These are phyloP conservation scores for Fragosphaeria purpurea DNA, from an alignment of 2,329 filamentous ascomycete species.

Conservation along the genomic window DNA sequence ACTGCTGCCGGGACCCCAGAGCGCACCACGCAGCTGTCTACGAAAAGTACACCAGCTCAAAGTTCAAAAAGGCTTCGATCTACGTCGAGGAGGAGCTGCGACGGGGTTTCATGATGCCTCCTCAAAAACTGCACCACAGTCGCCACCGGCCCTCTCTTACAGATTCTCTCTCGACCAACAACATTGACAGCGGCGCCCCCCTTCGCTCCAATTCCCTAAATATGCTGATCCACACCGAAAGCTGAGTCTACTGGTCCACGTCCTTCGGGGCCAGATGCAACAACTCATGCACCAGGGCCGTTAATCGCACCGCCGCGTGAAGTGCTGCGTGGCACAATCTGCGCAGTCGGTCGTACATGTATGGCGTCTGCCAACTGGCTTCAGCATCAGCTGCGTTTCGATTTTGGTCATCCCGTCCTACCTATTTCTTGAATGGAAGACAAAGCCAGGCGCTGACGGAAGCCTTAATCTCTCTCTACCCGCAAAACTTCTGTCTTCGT, in stretches of 20 bases:
- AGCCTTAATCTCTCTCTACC: too few relatives aligned
- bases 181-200: neutral
- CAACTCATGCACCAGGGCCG: too few relatives aligned
- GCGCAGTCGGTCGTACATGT: too few relatives aligned
- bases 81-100: conserved; percentile 69
- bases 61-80: conserved; percentile 74
- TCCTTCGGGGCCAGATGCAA: neutral
- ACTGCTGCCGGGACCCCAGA: conserved; percentile 73
- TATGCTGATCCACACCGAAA: neutral
- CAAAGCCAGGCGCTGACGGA: too few relatives aligned
- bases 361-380: too few relatives aligned
- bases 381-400: too few relatives aligned
- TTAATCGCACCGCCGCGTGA: too few relatives aligned
- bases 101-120: conserved; percentile 45
- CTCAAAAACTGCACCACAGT: conserved; percentile 11
- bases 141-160: conserved; percentile 4
- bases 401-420: too few relatives aligned
- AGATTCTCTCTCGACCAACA: neutral
- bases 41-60: conserved; percentile 82
- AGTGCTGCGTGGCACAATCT: neutral
- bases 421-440: too few relatives aligned
- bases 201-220: neutral
- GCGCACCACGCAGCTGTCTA: conserved; percentile 80
- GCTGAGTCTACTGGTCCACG: neutral
- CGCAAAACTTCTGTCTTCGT: too few relatives aligned